phyloP scores from a whole-genome alignment of 2,329 filamentous ascomycete genomes.

The Hymenoscyphus albidus region DNA sequence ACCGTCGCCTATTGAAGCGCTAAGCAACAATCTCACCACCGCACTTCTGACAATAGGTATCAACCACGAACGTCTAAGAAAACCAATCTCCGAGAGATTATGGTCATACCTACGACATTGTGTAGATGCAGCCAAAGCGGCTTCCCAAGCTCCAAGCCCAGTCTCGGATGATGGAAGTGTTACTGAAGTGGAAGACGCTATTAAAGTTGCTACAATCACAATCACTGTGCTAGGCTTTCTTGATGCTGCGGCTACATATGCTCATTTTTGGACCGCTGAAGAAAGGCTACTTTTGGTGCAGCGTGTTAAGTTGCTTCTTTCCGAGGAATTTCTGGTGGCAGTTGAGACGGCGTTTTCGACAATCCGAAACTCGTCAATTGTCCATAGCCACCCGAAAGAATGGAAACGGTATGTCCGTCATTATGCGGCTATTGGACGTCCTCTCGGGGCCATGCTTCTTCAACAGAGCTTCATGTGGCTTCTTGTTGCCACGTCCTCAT shows the following conservation, averaged over 20 bases:
- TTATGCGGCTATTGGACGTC: slow-evolving; percentile 74
- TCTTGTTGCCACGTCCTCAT: slow-evolving; percentile 71
- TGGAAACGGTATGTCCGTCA: slow-evolving; percentile 86
- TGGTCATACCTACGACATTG: slow-evolving; percentile 71
- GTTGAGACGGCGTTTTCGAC: slow-evolving; percentile 89
- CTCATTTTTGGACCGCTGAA: slow-evolving; percentile 74
- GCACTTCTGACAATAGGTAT: slow-evolving; percentile 79
- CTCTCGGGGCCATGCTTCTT: slow-evolving; percentile 85
- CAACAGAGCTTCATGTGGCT: slow-evolving; percentile 86
- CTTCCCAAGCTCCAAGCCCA: slow-evolving; percentile 50
- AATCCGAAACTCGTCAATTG: slow-evolving; percentile 71
- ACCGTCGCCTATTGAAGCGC: slow-evolving; percentile 81
- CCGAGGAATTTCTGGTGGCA: slow-evolving; percentile 78
- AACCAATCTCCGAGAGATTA: slow-evolving; percentile 62
- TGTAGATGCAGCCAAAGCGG: slow-evolving; percentile 53
- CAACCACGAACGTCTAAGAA: slow-evolving; percentile 65
- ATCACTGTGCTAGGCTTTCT: slow-evolving; percentile 89
- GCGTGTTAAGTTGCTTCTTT: slow-evolving; percentile 68
- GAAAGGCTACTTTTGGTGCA: slow-evolving; percentile 72
- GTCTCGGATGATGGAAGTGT: slow-evolving; percentile 50
- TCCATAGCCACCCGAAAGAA: slow-evolving; percentile 65
- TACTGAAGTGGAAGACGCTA: slow-evolving; percentile 56
- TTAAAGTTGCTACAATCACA: slow-evolving; percentile 69
- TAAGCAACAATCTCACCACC: slow-evolving; percentile 73
- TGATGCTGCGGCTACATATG: slow-evolving; percentile 72